A percentile compares a stretch with the other conserved stretches of the same genome.
These are phyloP conservation scores for Globisporangium paroecandrum DNA, from an alignment of 352 stramenopile species.

Conservation along the genomic window DNA sequence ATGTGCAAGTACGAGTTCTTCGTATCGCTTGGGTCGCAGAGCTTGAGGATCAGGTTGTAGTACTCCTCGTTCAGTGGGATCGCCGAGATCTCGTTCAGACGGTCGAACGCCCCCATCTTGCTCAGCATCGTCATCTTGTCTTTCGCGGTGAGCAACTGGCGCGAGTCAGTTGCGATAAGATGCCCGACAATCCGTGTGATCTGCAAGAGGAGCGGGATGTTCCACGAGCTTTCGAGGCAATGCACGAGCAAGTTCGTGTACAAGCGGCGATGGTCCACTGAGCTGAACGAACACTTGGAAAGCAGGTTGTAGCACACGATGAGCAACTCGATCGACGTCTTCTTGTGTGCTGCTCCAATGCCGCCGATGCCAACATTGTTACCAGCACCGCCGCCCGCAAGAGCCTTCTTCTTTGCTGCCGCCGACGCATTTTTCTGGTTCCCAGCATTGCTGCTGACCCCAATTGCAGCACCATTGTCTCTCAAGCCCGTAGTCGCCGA, in stretches of 20 bases:
- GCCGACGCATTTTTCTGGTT: slow-evolving; percentile 18
- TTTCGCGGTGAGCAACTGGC: slow-evolving; percentile 79
- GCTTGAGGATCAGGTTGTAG: slow-evolving; percentile 68
- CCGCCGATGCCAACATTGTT: neutral
- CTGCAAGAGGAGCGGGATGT: slow-evolving; percentile 79
- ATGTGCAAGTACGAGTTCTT: slow-evolving; percentile 77
- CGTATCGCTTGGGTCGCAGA: slow-evolving; percentile 63
- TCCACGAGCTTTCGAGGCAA: slow-evolving; percentile 81
- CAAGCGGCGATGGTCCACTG: slow-evolving; percentile 63
- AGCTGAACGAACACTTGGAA: slow-evolving; percentile 77
- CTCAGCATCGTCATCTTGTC: slow-evolving; percentile 85
- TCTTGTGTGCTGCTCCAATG: slow-evolving; percentile 25
- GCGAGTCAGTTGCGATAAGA: slow-evolving; percentile 48
- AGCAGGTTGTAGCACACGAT: slow-evolving; percentile 76
- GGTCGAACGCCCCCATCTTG: slow-evolving; percentile 86
- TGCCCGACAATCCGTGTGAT: slow-evolving; percentile 78
- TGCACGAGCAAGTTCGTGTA: slow-evolving; percentile 85
- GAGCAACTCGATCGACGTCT: slow-evolving; percentile 78
- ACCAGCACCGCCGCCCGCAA: neutral
- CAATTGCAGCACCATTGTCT: slow-evolving; percentile 17
- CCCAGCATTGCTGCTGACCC: neutral
- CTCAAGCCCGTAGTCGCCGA: slow-evolving; percentile 17
- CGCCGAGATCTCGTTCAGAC: slow-evolving; percentile 81
- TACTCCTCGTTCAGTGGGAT: slow-evolving; percentile 81
- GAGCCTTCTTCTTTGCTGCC: slow-evolving; percentile 41